These are phyloP conservation scores for Candida vaughaniae DNA, from an alignment of 805 yeast species.

Conservation along the genomic window DNA sequence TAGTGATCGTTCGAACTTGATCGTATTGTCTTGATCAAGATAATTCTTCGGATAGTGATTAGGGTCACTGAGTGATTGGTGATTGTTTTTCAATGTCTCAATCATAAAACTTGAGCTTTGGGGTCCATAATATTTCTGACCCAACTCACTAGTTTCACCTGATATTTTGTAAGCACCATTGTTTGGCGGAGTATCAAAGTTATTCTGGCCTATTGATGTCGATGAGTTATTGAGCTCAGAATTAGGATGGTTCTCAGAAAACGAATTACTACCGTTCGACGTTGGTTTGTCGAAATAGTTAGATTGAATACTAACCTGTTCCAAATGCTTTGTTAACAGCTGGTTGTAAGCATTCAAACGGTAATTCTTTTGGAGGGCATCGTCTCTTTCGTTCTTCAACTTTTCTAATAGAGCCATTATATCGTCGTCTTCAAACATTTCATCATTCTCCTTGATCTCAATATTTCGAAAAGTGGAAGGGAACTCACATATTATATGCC, in stretches of 20 bases:
- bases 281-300: constrained; percentile 4
- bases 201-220: background rate
- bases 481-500: constrained; percentile 41
- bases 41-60: constrained; percentile 10
- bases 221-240: background rate
- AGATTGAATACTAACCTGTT: constrained; percentile 8
- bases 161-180: constrained; percentile 15
- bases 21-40: constrained; percentile 11
- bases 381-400: constrained; percentile 20
- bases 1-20: constrained; percentile 17
- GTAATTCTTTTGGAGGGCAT: constrained; percentile 19
- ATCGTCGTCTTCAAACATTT: background rate
- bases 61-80: background rate
- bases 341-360: constrained; percentile 16
- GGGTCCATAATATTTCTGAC: constrained; percentile 51
- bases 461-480: constrained; percentile 49
- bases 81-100: constrained; percentile 25
- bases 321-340: constrained; percentile 9
- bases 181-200: background rate
- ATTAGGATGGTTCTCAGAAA: background rate
- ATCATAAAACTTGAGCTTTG: constrained; percentile 50
- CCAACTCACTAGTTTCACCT: constrained; percentile 39
- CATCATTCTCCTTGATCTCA: constrained; percentile 20
- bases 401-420: constrained; percentile 9
- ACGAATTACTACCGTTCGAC: background rate